These are phyloP conservation scores for Yamadazyma insecticola DNA, from an alignment of 805 yeast species.

Conservation along the genomic window DNA sequence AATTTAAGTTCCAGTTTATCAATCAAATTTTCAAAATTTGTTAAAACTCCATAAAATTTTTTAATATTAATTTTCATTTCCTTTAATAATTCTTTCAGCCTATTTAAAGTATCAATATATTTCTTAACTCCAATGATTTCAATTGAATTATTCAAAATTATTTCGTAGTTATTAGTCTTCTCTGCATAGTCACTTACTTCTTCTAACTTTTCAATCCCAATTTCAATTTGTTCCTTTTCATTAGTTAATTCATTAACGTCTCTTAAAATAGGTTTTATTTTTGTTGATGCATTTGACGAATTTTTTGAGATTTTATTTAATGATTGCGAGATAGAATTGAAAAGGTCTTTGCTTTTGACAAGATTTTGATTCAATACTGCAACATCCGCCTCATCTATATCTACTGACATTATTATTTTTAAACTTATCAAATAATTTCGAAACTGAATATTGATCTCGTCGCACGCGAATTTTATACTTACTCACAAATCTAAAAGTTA, in stretches of 20 bases:
- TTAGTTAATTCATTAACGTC: slow-evolving; percentile 54
- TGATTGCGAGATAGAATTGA: slow-evolving; percentile 51
- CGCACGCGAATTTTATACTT: not conserved
- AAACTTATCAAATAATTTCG: not conserved
- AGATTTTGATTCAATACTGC: slow-evolving; percentile 77
- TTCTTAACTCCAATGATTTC: slow-evolving; percentile 38
- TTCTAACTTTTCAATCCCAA: slow-evolving; percentile 46
- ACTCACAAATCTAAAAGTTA: not conserved
- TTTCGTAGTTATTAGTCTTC: slow-evolving; percentile 37
- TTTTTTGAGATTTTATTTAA: slow-evolving; percentile 49
- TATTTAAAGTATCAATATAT: slow-evolving; percentile 26
- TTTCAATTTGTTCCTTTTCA: slow-evolving; percentile 54
- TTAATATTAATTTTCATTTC: slow-evolving; percentile 39
- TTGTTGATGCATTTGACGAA: slow-evolving; percentile 51
- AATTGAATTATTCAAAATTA: slow-evolving; percentile 26
- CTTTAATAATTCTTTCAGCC: slow-evolving; percentile 43
- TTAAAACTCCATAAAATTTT: slow-evolving; percentile 64
- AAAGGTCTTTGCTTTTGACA: slow-evolving; percentile 50
- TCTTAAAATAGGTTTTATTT: slow-evolving; percentile 68
- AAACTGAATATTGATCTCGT: not conserved
- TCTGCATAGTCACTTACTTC: slow-evolving; percentile 51
- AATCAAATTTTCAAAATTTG: slow-evolving; percentile 54
- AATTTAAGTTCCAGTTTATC: slow-evolving; percentile 54
- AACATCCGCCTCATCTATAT: slow-evolving; percentile 77
- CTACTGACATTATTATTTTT: slow-evolving; percentile 26